Base-by-base conservation (phyloP, 495 filamentous ascomycete species). In the Neurospora sp. region DNA sequence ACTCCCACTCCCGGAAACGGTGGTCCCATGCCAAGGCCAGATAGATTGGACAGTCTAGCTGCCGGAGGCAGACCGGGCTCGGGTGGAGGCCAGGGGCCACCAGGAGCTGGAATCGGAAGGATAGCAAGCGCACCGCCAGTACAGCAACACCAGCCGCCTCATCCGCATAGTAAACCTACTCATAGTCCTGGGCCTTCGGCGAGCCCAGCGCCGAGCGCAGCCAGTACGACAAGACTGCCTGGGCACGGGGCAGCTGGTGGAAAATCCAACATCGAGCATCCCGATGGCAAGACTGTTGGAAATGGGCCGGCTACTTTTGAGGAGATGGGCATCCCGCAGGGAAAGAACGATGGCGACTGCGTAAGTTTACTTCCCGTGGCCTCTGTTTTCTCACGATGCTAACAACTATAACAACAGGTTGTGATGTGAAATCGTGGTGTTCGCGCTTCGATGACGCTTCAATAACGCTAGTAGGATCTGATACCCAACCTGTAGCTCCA, bases 231-330 rank as follows among this genome's bases (percentile, higher is more conserved):
- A 14, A 75, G 71, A 0, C 27, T 74, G 71, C 72, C 74, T 5
- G 71, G 72, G 8, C 74, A 75, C 18, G 74, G 71, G 8, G 41
- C 31, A 16, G 27, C 69, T n/a, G 73, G 72, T 6, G 45, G 53
- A 9, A 71, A 65, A 31, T 70, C 73, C 39, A 40, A 27, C 10
- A 45, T 41, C 27, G 61, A 70, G 39, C 78, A 79, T 74, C 78
- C 79, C 9, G 80, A 78, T 72, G 79, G 78, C 38, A 86, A 85
- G 70, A 86, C 86, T 37, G 87, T 90, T 22, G 89, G 90, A 68
- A 92, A 93, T 79, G 96, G 96, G 10, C 96, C 96, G 4, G 93
- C 96, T 80, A 99, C 96, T 3, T 99, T 99, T 79, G 95, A 98
- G 78, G 94, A 95, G 78, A 99, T 99, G 96, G 95, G 95, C 70